A percentile compares a stretch with the other conserved stretches of the same genome.
phyloP scores from a whole-genome alignment of 2,329 filamentous ascomycete species.

The Dactylellina cionopaga region DNA sequence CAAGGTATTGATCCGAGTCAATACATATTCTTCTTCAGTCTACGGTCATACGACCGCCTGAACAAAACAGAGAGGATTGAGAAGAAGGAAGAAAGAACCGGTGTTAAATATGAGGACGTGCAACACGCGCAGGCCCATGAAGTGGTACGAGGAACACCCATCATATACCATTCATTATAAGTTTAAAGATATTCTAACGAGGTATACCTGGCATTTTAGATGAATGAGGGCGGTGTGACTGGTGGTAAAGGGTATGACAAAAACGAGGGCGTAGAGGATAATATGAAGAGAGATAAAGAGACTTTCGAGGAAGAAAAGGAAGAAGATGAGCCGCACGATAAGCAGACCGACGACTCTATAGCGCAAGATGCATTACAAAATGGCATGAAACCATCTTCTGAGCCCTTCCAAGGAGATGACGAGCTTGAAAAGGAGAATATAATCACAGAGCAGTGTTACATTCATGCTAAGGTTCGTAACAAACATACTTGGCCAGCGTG shows the following conservation, averaged over 20 bases:
- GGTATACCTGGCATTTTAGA: conserved; percentile 57
- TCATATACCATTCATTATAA: conserved; percentile 64
- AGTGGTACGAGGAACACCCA: conserved; percentile 75
- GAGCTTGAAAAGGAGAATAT: conserved; percentile 85
- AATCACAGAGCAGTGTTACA: conserved; percentile 95
- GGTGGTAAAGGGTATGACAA: conserved; percentile 54
- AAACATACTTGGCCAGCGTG: background rate
- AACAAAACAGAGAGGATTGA: conserved; percentile 80
- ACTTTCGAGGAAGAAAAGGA: conserved; percentile 66
- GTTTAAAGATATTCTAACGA: conserved; percentile 70
- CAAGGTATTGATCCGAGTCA: conserved; percentile 80
- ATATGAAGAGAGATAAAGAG: conserved; percentile 41
- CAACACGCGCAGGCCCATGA: conserved; percentile 89
- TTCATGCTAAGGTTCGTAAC: conserved; percentile 79
- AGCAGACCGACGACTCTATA: conserved; percentile 64
- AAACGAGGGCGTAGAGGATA: conserved; percentile 59
- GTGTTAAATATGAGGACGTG: conserved; percentile 83
- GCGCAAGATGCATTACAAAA: conserved; percentile 85
- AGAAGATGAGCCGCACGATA: conserved; percentile 57
- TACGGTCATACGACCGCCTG: conserved; percentile 90
- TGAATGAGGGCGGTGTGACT: conserved; percentile 54
- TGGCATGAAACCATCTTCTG: conserved; percentile 71
- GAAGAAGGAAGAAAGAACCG: conserved; percentile 80
- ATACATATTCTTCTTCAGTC: conserved; percentile 92
- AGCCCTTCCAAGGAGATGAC: conserved; percentile 78